Evolutionary conservation across 2,329 filamentous ascomycete genomes (phyloP), one percentile per base, ranked within the genome.

Genomic region (Penicillium janthinellum): DNA sequence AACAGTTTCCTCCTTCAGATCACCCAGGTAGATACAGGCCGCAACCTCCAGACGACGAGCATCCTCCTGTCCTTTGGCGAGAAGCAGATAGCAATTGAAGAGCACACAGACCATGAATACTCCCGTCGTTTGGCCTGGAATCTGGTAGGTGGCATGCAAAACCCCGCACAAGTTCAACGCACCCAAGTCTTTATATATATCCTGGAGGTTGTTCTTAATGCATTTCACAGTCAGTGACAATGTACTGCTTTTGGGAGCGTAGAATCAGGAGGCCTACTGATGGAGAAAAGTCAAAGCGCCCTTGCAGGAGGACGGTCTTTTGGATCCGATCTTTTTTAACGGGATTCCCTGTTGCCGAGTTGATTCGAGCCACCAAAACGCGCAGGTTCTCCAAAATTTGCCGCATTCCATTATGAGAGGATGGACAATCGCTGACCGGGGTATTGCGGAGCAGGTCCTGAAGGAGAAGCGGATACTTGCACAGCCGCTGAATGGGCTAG

Each of bases 401-500:
- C 60, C 92, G 88, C 17, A 98, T 86, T 55, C 91, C 89, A 72
- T 89, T 87, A 75, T 96, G 90, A 0, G 92, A 89, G 61, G 87
- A 87, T 0, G 92, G 92, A 69, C 92, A 96, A 71, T 98, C 94
- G 57, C 85, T 88, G 1, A 91, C 90, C 1, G 92, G 91, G 0
- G 93, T 97, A 65, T 89, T 84, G 69, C 90, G 93, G 60, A 93
- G 82, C 8, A 99, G 82, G 69, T 97, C 92, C 5, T 87, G 84
- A 70, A 98, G 93, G 2, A 98, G 81, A 4, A 99, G 81, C 11
- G 92, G 92, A 71, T 98, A 98, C 77, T 90, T 92, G 79, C 92
- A 96, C 22, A 97, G 85, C 57, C 94, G 86, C 76, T 99, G 94
- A 20, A 97, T 93, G 0, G 94, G 95, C 91, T 96, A 51, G 10